Evolutionary conservation across 805 yeast genomes (phyloP).

Genomic region (Suhomyces vadensis): DNA sequence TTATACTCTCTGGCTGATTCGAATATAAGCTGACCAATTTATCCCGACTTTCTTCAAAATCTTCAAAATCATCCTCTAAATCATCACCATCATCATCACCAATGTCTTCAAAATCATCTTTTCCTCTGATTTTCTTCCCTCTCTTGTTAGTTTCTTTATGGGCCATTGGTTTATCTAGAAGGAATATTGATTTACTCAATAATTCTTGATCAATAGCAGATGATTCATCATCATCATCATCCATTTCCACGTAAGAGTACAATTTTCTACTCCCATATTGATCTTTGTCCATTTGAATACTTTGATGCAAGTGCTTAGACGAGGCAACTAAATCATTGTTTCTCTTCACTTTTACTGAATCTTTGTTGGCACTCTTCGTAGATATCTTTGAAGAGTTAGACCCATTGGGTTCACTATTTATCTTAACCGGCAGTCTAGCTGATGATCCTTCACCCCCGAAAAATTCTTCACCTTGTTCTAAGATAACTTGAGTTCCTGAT

Average conservation of each 20-base stretch:
- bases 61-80: slow-evolving; percentile 18
- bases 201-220: slow-evolving; percentile 17
- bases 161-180: slow-evolving; percentile 18
- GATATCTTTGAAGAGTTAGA: no score
- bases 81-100: slow-evolving; percentile 22
- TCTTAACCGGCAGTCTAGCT: slow-evolving; percentile 32
- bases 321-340: slow-evolving; percentile 18
- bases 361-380: background rate
- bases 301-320: slow-evolving; percentile 26
- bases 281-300: slow-evolving; percentile 19
- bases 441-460: slow-evolving; percentile 73
- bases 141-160: background rate
- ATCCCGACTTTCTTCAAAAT: slow-evolving; percentile 22
- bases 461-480: slow-evolving; percentile 78
- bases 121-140: slow-evolving; percentile 19
- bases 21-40: slow-evolving; percentile 70
- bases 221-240: slow-evolving; percentile 26
- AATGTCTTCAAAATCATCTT: slow-evolving; percentile 22
- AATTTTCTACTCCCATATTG: slow-evolving; percentile 24
- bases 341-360: background rate
- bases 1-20: slow-evolving; percentile 72
- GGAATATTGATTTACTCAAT: slow-evolving; percentile 24
- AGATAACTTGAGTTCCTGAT: slow-evolving; percentile 79
- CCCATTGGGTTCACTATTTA: background rate
- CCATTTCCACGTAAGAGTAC: slow-evolving; percentile 34